Conservation (phyloP, 2,329 filamentous ascomycete species). For the Fusarium keratoplasticum region DNA sequence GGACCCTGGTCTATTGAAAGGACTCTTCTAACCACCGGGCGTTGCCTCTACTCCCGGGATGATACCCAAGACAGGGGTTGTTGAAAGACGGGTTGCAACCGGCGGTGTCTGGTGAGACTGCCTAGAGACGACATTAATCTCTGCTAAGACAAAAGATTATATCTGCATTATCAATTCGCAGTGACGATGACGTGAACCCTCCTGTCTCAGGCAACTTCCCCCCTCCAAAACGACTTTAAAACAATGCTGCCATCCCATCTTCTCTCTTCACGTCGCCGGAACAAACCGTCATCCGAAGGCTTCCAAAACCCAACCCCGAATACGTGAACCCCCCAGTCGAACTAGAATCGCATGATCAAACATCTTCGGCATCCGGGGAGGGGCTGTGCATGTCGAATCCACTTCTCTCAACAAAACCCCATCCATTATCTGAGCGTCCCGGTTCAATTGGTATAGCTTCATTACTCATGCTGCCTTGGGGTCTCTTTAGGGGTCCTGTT, state of each 20-base stretch:
- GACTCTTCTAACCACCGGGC: neutral
- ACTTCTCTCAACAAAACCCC: neutral
- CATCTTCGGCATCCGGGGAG: conserved; percentile 1
- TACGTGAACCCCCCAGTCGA: neutral
- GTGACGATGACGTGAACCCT: neutral
- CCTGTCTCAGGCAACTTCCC: conserved; percentile 29
- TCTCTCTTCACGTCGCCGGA: neutral
- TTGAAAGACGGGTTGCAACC: neutral
- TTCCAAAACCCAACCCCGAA: conserved; percentile 18
- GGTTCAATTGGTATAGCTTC: neutral
- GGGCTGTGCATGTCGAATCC: conserved; percentile 25
- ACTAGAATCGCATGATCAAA: conserved; percentile 5
- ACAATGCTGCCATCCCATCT: conserved; percentile 7
- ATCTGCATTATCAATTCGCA: neutral
- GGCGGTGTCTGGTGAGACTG: neutral
- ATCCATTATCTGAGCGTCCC: neutral
- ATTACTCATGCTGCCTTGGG: neutral
- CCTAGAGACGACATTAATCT: neutral
- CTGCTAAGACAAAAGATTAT: neutral
- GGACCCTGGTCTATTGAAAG: neutral
- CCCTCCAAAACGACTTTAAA: conserved; percentile 27
- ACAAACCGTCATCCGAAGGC: neutral
- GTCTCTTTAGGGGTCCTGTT: conserved; percentile 20
- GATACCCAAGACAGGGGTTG: conserved; percentile 1
- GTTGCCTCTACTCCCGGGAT: neutral